These are phyloP conservation scores for Rhodotorula sphaerocarpa DNA, from an alignment of 768 basidiomycete species.

Conservation along the genomic window DNA sequence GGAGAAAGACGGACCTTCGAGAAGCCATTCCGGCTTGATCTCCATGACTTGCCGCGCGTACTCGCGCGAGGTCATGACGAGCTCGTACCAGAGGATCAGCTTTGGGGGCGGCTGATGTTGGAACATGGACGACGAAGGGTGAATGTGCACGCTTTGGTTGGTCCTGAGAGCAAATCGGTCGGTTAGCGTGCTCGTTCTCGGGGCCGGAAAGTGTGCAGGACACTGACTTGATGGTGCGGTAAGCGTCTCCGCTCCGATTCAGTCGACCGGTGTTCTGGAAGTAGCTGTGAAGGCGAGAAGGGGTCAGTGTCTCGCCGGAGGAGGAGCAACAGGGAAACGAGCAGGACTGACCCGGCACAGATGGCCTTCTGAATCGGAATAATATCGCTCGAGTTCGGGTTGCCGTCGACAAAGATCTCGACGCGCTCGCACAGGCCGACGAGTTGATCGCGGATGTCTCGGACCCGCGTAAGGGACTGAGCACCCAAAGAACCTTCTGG, in stretches of 20 bases:
- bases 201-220: too few relatives aligned
- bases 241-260: conserved; percentile 93
- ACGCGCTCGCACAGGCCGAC: conserved; percentile 94
- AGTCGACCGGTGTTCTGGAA: conserved; percentile 61
- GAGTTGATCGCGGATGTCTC: conserved; percentile 86
- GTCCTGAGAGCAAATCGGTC: too few relatives aligned
- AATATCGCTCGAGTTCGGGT: conserved; percentile 87
- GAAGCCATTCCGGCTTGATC: conserved; percentile 86
- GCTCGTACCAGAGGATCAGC: conserved; percentile 85
- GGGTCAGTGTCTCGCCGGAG: background rate
- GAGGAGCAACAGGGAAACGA: background rate
- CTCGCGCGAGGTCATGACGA: conserved; percentile 95
- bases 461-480: conserved; percentile 87
- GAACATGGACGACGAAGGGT: conserved; percentile 91
- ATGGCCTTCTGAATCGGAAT: conserved; percentile 89
- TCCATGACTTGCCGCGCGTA: conserved; percentile 98
- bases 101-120: conserved; percentile 89
- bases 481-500: conserved; percentile 46
- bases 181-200: too few relatives aligned
- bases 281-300: conserved; percentile 1
- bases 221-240: conserved; percentile 71
- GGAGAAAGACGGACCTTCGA: conserved; percentile 59
- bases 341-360: conserved; percentile 53
- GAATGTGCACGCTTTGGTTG: conserved; percentile 90
- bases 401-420: conserved; percentile 77